A percentile compares a stretch with the other conserved stretches of the same genome.
Evolutionary conservation across 1,284 basidiomycete genomes (phyloP).

Genomic region (Fomitopsis betulina): DNA sequence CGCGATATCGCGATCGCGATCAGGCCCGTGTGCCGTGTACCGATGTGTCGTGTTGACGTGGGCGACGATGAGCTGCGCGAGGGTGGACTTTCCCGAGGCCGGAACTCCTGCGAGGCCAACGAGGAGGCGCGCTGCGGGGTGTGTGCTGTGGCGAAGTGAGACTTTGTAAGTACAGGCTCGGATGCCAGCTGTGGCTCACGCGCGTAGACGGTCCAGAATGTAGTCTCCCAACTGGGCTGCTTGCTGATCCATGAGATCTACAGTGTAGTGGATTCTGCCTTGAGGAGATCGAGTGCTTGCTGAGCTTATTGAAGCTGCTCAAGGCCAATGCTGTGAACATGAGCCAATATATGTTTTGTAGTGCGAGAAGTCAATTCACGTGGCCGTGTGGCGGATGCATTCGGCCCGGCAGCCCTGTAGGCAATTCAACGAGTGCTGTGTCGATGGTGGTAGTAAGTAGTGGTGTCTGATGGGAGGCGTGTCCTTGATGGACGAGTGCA

Average conservation of each 20-base stretch:
- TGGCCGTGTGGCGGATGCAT: too few species aligned
- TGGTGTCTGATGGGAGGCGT: too few species aligned
- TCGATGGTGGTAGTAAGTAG: too few species aligned
- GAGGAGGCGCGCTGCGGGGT: constrained; percentile 51
- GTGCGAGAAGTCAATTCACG: too few species aligned
- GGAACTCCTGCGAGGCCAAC: constrained; percentile 79
- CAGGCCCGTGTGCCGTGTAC: background rate
- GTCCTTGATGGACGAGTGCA: too few species aligned
- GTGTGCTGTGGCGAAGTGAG: constrained; percentile 32
- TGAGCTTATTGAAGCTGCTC: background rate
- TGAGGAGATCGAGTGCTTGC: background rate
- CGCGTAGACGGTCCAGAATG: background rate
- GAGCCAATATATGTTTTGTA: too few species aligned
- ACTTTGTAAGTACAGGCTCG: background rate
- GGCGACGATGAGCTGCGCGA: constrained; percentile 54
- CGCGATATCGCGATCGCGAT: constrained; percentile 11
- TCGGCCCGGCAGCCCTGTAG: too few species aligned
- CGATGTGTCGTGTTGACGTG: constrained; percentile 40
- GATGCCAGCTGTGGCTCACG: constrained; percentile 1
- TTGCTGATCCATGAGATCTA: background rate
- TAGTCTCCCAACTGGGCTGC: constrained; percentile 1
- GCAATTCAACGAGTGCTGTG: too few species aligned
- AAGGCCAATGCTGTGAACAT: too few species aligned
- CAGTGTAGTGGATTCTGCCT: background rate
- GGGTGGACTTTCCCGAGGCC: constrained; percentile 79